phyloP scores from a whole-genome alignment of 495 filamentous ascomycete genomes.

The Venustampulla echinocandica region DNA sequence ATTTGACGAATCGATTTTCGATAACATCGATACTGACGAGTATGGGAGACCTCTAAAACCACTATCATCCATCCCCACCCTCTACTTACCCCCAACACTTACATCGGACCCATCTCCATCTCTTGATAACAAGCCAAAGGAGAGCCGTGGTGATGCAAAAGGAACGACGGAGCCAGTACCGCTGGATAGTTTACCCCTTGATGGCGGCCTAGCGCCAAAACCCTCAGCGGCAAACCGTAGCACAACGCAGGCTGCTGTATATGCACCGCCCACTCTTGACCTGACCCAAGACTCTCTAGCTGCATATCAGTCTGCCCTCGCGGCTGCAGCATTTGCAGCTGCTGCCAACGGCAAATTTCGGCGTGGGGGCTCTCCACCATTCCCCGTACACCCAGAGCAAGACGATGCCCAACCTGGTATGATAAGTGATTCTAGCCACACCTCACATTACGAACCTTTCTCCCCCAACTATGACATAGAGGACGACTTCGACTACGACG shows the following conservation, averaged over 20 bases:
- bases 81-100: slow-evolving; percentile 18
- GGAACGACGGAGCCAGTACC: background rate
- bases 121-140: slow-evolving; percentile 4
- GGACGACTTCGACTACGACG: slow-evolving; percentile 46
- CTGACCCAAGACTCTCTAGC: slow-evolving; percentile 50
- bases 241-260: background rate
- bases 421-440: slow-evolving; percentile 28
- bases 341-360: slow-evolving; percentile 61
- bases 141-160: background rate
- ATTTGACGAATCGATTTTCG: slow-evolving; percentile 77
- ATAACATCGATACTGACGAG: slow-evolving; percentile 51
- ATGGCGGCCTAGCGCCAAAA: background rate
- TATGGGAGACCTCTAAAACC: slow-evolving; percentile 47
- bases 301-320: slow-evolving; percentile 73
- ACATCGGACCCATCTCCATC: slow-evolving; percentile 10
- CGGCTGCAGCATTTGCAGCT: slow-evolving; percentile 65
- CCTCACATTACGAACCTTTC: slow-evolving; percentile 27
- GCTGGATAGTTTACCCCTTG: background rate
- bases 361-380: slow-evolving; percentile 35
- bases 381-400: slow-evolving; percentile 21
- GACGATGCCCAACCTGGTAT: slow-evolving; percentile 26
- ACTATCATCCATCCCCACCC: slow-evolving; percentile 31
- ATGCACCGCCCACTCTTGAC: background rate
- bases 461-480: slow-evolving; percentile 26
- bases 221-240: slow-evolving; percentile 4